Conservation (phyloP, 2,329 filamentous ascomycete genomes). For the Ceratocystis destructans region DNA sequence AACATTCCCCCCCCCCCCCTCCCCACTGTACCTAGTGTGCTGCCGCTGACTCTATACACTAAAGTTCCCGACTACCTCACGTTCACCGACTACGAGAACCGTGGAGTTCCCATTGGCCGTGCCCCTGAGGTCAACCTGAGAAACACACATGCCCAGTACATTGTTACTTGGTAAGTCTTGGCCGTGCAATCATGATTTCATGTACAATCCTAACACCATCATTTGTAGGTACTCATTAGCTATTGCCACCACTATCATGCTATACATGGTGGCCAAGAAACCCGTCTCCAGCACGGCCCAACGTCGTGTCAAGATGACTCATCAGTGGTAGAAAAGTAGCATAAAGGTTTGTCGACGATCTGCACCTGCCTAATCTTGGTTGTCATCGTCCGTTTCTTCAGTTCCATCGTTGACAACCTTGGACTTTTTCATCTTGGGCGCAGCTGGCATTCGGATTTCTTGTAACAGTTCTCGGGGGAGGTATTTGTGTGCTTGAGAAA, state of each 20-base stretch:
- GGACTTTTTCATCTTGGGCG: slow-evolving; percentile 37
- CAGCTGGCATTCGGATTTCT: slow-evolving; percentile 59
- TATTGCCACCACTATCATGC: slow-evolving; percentile 79
- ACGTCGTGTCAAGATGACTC: slow-evolving; percentile 62
- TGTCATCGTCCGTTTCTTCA: slow-evolving; percentile 33
- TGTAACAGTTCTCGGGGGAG: slow-evolving; percentile 72
- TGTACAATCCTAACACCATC: background rate
- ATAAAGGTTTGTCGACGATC: slow-evolving; percentile 20
- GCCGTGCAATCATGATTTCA: slow-evolving; percentile 3
- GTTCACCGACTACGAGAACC: slow-evolving; percentile 58
- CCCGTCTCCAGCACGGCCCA: slow-evolving; percentile 54
- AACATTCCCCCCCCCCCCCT: too few relatives aligned
- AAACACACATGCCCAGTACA: slow-evolving; percentile 97
- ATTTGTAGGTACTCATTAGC: slow-evolving; percentile 65
- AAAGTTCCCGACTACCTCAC: slow-evolving; percentile 58
- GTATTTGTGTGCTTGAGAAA: slow-evolving; percentile 72
- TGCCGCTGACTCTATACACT: slow-evolving; percentile 2
- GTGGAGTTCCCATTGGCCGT: slow-evolving; percentile 80
- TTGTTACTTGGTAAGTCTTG: slow-evolving; percentile 78
- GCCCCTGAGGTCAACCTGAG: slow-evolving; percentile 79
- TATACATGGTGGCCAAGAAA: slow-evolving; percentile 89
- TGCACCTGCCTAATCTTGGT: slow-evolving; percentile 24
- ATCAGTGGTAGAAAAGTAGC: slow-evolving; percentile 45
- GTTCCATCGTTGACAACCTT: slow-evolving; percentile 23
- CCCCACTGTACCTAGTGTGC: slow-evolving; percentile 10